Conservation (phyloP, 2,329 filamentous ascomycete genomes). For the Dactylellina haptotyla region DNA sequence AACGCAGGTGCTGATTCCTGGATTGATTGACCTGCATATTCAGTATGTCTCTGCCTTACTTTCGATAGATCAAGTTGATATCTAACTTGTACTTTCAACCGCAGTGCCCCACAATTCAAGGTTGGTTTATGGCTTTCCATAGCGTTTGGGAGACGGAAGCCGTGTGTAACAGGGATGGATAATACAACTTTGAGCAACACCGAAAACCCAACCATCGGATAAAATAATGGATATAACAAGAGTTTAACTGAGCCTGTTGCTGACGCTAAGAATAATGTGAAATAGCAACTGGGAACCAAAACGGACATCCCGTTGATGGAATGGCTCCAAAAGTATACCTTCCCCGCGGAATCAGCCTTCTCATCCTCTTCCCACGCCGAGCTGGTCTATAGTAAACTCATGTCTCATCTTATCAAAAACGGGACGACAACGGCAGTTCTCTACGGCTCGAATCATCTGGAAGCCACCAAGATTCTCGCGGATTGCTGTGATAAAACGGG, state of each 20-base stretch:
- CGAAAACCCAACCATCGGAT: slow-evolving; percentile 23
- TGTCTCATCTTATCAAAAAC: slow-evolving; percentile 70
- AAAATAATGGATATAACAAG: not conserved
- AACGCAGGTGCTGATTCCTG: slow-evolving; percentile 54
- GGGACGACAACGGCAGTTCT: slow-evolving; percentile 72
- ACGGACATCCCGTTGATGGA: slow-evolving; percentile 57
- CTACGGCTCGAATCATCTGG: slow-evolving; percentile 69
- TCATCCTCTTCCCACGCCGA: slow-evolving; percentile 67
- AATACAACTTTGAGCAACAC: slow-evolving; percentile 30
- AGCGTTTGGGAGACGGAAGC: not conserved
- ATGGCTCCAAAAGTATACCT: slow-evolving; percentile 64
- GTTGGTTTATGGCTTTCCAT: slow-evolving; percentile 3
- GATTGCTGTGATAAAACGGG: slow-evolving; percentile 67
- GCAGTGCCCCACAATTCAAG: slow-evolving; percentile 57
- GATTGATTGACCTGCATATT: slow-evolving; percentile 57
- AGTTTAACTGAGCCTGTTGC: not conserved
- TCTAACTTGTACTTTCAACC: not conserved
- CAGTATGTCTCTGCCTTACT: slow-evolving; percentile 49
- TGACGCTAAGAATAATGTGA: not conserved
- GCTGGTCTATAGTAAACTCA: slow-evolving; percentile 66
- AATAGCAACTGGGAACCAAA: slow-evolving; percentile 57
- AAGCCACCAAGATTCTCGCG: slow-evolving; percentile 69
- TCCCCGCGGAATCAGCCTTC: slow-evolving; percentile 72
- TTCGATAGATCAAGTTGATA: not conserved
- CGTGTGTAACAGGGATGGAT: not conserved